These are phyloP conservation scores for Metschnikowia gelsemii DNA, from an alignment of 805 yeast genomes.

Conservation along the genomic window DNA sequence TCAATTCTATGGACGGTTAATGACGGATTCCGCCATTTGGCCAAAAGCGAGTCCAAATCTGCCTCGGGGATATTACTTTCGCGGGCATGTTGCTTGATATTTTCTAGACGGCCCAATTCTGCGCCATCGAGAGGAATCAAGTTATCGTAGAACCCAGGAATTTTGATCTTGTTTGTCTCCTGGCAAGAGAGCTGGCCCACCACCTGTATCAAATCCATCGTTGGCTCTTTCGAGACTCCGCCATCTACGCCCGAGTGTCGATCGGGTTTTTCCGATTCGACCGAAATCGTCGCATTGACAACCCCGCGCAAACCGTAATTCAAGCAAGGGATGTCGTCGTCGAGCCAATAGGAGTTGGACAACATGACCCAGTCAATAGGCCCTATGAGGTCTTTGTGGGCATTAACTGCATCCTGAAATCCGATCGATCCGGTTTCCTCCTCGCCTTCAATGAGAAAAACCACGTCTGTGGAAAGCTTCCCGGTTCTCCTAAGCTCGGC, in stretches of 20 bases:
- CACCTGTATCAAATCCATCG: slow-evolving; percentile 76
- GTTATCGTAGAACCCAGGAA: slow-evolving; percentile 74
- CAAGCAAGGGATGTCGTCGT: slow-evolving; percentile 82
- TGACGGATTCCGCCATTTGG: slow-evolving; percentile 89
- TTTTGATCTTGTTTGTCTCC: slow-evolving; percentile 42
- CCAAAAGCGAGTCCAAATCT: slow-evolving; percentile 53
- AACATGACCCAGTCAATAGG: slow-evolving; percentile 83
- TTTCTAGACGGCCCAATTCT: slow-evolving; percentile 62
- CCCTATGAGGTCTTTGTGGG: slow-evolving; percentile 56
- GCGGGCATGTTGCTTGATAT: slow-evolving; percentile 44
- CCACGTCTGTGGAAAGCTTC: slow-evolving; percentile 65
- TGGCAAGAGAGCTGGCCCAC: slow-evolving; percentile 61
- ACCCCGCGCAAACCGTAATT: slow-evolving; percentile 95
- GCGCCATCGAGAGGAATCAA: slow-evolving; percentile 54
- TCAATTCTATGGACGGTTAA: slow-evolving; percentile 79
- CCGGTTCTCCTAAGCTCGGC: slow-evolving; percentile 60
- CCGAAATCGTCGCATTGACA: slow-evolving; percentile 69
- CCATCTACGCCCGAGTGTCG: slow-evolving; percentile 97
- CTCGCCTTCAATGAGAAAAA: slow-evolving; percentile 88
- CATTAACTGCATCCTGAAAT: slow-evolving; percentile 63
- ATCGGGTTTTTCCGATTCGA: slow-evolving; percentile 76
- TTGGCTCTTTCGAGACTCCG: slow-evolving; percentile 85
- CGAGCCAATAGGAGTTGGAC: slow-evolving; percentile 93
- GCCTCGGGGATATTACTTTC: slow-evolving; percentile 34
- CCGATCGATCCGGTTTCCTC: slow-evolving; percentile 94